phyloP scores from a whole-genome alignment of 2,329 filamentous ascomycete species.

The Venturia oleaginea region DNA sequence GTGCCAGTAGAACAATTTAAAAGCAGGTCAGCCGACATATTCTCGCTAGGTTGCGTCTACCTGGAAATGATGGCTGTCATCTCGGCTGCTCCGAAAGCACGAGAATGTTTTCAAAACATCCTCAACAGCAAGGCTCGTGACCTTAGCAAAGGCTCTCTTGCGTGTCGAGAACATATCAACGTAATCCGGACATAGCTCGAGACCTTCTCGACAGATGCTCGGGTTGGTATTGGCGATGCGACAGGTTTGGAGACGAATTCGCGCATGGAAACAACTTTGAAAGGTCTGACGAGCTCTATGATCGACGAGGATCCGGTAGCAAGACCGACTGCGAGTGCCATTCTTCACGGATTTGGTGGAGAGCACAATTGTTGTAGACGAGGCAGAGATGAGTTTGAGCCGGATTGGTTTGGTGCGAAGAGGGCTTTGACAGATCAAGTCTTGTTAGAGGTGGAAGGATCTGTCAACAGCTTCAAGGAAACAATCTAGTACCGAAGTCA shows the following conservation, averaged over 20 bases:
- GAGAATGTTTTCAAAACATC: not conserved
- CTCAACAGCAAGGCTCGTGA: not conserved
- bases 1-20: not conserved
- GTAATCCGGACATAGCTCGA: not conserved
- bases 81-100: not conserved
- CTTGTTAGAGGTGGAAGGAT: not conserved
- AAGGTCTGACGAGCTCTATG: not conserved
- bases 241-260: not conserved
- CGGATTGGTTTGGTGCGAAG: constrained; percentile 5
- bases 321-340: not conserved
- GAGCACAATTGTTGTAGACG: not conserved
- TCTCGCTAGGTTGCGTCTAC: constrained; percentile 6
- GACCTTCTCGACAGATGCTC: not conserved
- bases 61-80: constrained; percentile 7
- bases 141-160: not conserved
- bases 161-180: not conserved
- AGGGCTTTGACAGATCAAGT: constrained; percentile 1
- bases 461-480: not conserved
- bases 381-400: constrained; percentile 3
- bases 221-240: not conserved
- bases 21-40: not conserved
- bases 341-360: not conserved
- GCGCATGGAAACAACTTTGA: not conserved
- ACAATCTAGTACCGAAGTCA: not conserved
- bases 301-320: not conserved